A percentile compares a stretch with the other conserved stretches of the same genome.
These are phyloP conservation scores for Trametes cinnabarina DNA, from an alignment of 768 basidiomycete species.

Conservation along the genomic window DNA sequence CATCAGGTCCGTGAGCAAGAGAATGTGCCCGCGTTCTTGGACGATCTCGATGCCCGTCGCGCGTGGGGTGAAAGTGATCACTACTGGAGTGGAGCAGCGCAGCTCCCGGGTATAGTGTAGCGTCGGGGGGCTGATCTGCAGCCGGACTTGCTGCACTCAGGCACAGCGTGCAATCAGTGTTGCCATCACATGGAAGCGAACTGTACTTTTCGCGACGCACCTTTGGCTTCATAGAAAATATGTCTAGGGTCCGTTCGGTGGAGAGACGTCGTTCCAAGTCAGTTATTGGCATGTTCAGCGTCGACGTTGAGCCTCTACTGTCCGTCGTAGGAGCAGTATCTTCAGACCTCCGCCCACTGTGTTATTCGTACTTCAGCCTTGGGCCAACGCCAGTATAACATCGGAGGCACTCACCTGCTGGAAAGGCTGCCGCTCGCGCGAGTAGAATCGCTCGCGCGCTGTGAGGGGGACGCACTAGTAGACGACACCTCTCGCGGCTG, in stretches of 20 bases:
- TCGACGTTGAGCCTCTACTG: constrained; percentile 50
- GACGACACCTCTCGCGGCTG: constrained; percentile 9
- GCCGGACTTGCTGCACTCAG: constrained; percentile 68
- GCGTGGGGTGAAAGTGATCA: constrained; percentile 74
- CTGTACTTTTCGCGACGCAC: constrained; percentile 39
- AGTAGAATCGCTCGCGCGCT: constrained; percentile 26
- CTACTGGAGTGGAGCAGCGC: constrained; percentile 66
- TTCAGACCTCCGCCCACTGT: constrained; percentile 58
- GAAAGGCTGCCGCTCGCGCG: constrained; percentile 44
- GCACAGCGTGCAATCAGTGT: not conserved
- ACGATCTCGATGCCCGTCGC: constrained; percentile 71
- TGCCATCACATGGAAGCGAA: not conserved
- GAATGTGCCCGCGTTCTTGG: constrained; percentile 78
- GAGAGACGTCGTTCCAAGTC: constrained; percentile 82
- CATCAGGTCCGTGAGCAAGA: constrained; percentile 90
- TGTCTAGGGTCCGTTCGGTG: constrained; percentile 78
- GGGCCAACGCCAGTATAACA: not conserved
- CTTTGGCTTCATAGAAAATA: constrained; percentile 95
- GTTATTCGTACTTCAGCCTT: not conserved
- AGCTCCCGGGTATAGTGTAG: constrained; percentile 78
- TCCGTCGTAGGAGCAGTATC: constrained; percentile 57
- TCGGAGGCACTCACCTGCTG: constrained; percentile 48
- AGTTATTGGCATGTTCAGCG: constrained; percentile 55
- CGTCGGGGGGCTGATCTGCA: constrained; percentile 83
- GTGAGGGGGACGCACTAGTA: constrained; percentile 19